A percentile compares a stretch with the other conserved stretches of the same genome.
Evolutionary conservation across 2,329 filamentous ascomycete species (phyloP).

Genomic region (Trichocomaceae sp.): DNA sequence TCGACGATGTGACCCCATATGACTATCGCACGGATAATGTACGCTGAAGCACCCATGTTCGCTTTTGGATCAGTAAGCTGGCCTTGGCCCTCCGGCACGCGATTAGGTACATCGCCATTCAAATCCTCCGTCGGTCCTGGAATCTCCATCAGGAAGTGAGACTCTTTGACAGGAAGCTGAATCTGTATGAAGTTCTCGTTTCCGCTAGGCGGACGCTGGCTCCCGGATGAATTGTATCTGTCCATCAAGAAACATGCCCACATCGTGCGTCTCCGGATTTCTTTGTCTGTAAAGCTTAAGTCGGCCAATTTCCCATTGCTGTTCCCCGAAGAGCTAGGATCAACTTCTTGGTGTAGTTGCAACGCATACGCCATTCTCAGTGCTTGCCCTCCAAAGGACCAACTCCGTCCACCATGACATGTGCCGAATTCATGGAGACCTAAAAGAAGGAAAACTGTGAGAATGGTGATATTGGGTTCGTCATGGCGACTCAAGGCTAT

Average conservation of each 20-base stretch:
- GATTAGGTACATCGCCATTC: conserved; percentile 61
- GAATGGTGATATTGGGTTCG: conserved; percentile 89
- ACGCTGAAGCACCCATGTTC: conserved; percentile 92
- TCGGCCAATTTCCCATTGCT: conserved; percentile 49
- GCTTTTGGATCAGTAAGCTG: conserved; percentile 61
- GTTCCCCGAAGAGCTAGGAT: conserved; percentile 67
- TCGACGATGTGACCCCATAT: conserved; percentile 86
- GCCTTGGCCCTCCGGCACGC: conserved; percentile 56
- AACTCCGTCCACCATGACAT: conserved; percentile 90
- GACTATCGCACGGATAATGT: conserved; percentile 76
- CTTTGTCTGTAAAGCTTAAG: conserved; percentile 83
- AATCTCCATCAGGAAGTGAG: conserved; percentile 84
- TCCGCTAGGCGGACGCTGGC: conserved; percentile 84
- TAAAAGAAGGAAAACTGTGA: conserved; percentile 82
- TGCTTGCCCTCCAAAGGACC: conserved; percentile 91
- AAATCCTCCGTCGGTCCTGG: conserved; percentile 79
- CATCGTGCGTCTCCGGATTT: conserved; percentile 90
- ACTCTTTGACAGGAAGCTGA: conserved; percentile 84
- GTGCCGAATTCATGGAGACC: conserved; percentile 95
- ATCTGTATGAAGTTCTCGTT: conserved; percentile 84
- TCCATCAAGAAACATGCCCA: conserved; percentile 99
- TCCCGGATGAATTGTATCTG: conserved; percentile 91
- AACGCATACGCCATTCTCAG: conserved; percentile 95
- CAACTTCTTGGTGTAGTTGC: conserved; percentile 85
- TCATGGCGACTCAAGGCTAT: conserved; percentile 86